Base-by-base conservation (phyloP, 345 rosid genomes). In the Melaleuca quinquenervia region DNA sequence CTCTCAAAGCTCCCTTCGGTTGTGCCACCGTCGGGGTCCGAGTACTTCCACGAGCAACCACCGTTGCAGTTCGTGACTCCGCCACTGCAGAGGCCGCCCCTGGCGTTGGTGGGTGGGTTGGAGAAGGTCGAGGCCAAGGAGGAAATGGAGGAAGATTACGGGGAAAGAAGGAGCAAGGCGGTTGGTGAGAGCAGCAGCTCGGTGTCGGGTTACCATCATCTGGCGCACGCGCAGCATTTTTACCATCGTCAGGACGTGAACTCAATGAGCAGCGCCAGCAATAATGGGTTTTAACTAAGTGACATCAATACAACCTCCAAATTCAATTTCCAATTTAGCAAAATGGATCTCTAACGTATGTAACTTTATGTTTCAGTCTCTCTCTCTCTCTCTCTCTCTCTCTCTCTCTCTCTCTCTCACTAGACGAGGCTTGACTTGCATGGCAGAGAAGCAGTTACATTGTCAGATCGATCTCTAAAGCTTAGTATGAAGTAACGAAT, bases 1-100 rank as follows among this genome's bases (percentile, higher is more conserved):
- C 98, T 97, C 84, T 97, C 98, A 4, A 96, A 97, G 92, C 96
- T 97, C 70, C 99, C 99, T 3, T 96, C 99, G 2, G 99, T 97
- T 6, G 93, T 91, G 56, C 98, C 97, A 1, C 94, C 95, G 6
- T 85, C 88, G 36, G 86, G 53, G 20, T 75, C 80, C 5, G 48
- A 54, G 53, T 52, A 76, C 60, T 60, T 60, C 83, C 29, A 85
- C 6, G 70, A 52, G 51, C 88, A 83, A 27, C 21, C 32, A 16
- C n/a, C 80, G 5, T 7, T 29, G 56, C 88, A 86, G 44, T 83
- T 86, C 60, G 48, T n/a, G 55, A 29, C 62, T 32, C 50, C n/a
- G 3, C 88, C 22, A 18, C 22, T 21, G 1, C 48, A 53, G 58
- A 7, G 36, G 45, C 70, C 87, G 12, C 85, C 84, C 10, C 22